These are phyloP conservation scores for Piedraia hortae DNA, from an alignment of 2,329 filamentous ascomycete species.

Conservation along the genomic window DNA sequence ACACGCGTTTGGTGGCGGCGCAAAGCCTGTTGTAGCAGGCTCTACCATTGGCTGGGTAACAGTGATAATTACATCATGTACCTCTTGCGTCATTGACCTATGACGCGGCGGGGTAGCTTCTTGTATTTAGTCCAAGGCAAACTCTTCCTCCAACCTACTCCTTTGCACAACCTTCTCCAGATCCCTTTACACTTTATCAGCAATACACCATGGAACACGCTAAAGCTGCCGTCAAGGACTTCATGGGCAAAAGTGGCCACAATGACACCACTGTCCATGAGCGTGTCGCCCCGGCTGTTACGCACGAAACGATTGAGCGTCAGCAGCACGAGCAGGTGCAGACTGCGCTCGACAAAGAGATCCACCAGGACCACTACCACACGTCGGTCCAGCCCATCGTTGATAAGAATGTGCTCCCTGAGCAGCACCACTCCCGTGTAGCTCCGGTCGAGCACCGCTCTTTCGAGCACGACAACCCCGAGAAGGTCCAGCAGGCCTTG, in stretches of 20 bases:
- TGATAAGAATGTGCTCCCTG: conserved; percentile 28
- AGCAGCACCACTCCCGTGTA: conserved; percentile 34
- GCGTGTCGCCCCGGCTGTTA: conserved; percentile 28
- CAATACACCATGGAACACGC: conserved; percentile 3
- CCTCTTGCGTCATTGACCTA: no score
- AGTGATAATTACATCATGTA: no score
- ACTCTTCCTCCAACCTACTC: no score
- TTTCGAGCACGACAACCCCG: conserved; percentile 31
- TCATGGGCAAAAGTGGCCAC: conserved; percentile 32
- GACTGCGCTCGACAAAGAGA: conserved; percentile 37
- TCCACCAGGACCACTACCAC: conserved; percentile 47
- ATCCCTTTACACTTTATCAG: neutral
- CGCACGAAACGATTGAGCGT: conserved; percentile 31
- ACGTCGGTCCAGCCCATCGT: conserved; percentile 38
- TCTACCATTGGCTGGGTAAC: no score
- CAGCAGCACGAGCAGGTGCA: conserved; percentile 28
- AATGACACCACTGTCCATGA: conserved; percentile 46
- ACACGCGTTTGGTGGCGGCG: no score
- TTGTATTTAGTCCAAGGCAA: no score
- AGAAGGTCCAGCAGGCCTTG: conserved; percentile 20
- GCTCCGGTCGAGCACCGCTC: conserved; percentile 31
- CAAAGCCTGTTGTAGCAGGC: no score
- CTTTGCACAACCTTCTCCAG: neutral
- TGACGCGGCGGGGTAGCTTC: no score
- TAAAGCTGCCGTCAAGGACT: conserved; percentile 26